Evolutionary conservation across 2,329 filamentous ascomycete genomes (phyloP), one percentile per base, ranked within the genome.

Genomic region (Madurella fahalii): DNA sequence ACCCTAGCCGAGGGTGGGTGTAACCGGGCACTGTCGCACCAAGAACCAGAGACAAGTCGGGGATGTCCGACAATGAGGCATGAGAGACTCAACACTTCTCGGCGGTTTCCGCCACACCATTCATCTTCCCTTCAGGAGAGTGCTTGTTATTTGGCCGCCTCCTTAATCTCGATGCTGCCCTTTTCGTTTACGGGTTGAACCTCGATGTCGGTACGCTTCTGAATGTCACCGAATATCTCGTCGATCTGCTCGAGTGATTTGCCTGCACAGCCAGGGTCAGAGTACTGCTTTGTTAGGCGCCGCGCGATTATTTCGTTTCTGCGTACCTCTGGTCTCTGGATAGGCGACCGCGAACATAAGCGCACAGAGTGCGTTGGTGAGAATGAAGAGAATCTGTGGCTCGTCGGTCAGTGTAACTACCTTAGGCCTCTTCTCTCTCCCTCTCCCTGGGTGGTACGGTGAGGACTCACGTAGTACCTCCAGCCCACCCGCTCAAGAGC

Each of bases 241-340:
- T 70, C 71, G 20, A 73, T 72, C 47, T 73, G 67, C 49, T 73
- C 71, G 0, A 73, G 60, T 0, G 71, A 72, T 68, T 73, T 73
- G 0, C 71, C 71, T 71, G 40, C 20, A 18, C 42, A 11, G 17
- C 4, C 2, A 2, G n/a, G 1, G 51, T 66, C 18, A 67, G 56
- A 12, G 2, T 31, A 30, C 1, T 17, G 15, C 0, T 1, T 9
- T 8, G 8, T 15, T 13, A 5, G 4, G 13, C 2, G 7, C 3
- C 34, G 25, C 25, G 25, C 7, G 13, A 37, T 11, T 11, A 37
- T 37, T 15, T 37, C 2, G 34, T 3, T 37, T 4, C 13, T 9
- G 11, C 63, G 45, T 51, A 69, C 70, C 71, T 65, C 64, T 67
- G 1, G 71, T 73, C 31, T 73, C 71, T 0, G 71, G 71, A 50